Evolutionary conservation across 2,329 filamentous ascomycete species (phyloP), one percentile per base, ranked within the genome.

Genomic region (Myriosclerotinia curreyana): DNA sequence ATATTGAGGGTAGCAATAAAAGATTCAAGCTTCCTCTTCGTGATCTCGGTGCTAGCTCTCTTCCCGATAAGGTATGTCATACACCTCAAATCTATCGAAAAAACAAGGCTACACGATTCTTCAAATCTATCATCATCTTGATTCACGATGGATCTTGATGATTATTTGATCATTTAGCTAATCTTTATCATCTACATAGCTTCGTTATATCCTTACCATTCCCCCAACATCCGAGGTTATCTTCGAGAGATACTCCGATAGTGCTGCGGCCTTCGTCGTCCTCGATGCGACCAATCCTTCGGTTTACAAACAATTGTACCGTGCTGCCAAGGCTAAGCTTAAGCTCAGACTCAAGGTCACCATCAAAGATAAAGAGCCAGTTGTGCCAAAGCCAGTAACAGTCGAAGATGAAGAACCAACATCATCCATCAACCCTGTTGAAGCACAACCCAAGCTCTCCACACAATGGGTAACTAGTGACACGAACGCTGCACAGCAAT

Each of bases 161-260:
- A 50, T 60, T 38, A 38, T 59, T 64, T 14, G 53, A 51, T n/a
- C 36, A 42, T 34, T 22, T 53, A 66, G 66, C 72, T 75, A 64
- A 76, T 64, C 36, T 62, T 59, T 64, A 60, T 60, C 69, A 61
- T 70, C 36, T 56, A 36, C 67, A 67, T 76, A 94, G 91, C 83
- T 96, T 71, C 89, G 89, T 69, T 77, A 79, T 68, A 79, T 88
- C 62, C 85, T 96, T 60, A 78, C 80, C 66, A 86, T 96, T 70
- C 82, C 85, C 42, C 74, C 81, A 55, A 82, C 86, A 73, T 81
- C 85, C 66, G 77, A 84, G 60, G 83, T 88, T 74, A 77, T 87
- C 72, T 88, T 98, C 73, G 93, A 98, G 80, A 91, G 95, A 71
- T 99, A 92, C 79, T 98, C 95, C 69, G 95, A 99, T 78, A 97